Evolutionary conservation across 176 grass and related monocot genomes (phyloP).

Genomic region (Avena atlantica): DNA sequence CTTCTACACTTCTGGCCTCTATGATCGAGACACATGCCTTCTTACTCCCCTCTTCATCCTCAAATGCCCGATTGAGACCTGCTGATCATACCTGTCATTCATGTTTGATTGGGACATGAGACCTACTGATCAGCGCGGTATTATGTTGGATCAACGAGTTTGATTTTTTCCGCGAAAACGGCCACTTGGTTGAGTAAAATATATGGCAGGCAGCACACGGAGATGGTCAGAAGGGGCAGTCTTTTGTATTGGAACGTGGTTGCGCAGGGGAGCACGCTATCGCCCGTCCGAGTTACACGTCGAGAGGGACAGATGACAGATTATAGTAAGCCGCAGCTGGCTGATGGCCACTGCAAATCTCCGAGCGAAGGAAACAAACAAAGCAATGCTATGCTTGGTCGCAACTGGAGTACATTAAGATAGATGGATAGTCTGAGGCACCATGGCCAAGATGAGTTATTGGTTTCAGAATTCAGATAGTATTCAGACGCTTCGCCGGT

Average conservation of each 20-base stretch:
- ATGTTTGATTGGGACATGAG: neutral
- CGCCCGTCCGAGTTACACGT: neutral
- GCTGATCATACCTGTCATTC: neutral
- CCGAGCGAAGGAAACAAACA: neutral
- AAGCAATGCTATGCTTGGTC: neutral
- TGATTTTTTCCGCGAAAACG: neutral
- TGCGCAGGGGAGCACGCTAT: neutral
- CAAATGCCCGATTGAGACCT: neutral
- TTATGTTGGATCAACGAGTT: neutral
- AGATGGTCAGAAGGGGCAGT: neutral
- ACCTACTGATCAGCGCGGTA: neutral
- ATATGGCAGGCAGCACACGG: neutral
- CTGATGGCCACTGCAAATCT: neutral
- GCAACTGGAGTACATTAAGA: neutral
- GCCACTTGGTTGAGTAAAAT: neutral
- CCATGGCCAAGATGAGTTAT: neutral
- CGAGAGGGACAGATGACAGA: neutral
- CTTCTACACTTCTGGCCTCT: neutral
- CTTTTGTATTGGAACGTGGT: neutral
- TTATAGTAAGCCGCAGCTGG: neutral
- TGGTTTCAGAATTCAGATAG: neutral
- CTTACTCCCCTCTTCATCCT: neutral
- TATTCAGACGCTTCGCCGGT: neutral
- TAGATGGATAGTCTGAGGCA: neutral
- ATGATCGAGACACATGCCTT: neutral